phyloP scores from a whole-genome alignment of 306 rosid genomes.

The Purshia tridentata region DNA sequence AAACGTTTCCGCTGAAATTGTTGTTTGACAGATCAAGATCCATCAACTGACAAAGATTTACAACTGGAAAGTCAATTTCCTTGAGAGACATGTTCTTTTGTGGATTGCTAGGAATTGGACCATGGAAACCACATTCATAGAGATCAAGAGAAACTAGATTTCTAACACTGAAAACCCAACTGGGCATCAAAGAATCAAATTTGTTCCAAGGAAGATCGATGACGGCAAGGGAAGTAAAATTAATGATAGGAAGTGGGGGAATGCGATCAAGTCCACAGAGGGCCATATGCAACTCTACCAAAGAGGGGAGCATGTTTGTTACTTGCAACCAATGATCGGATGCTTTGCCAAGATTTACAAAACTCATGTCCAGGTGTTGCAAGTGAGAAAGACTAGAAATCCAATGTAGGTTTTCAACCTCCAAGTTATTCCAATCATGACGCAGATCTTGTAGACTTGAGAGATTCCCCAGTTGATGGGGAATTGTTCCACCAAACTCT shows the following conservation, averaged over 20 bases:
- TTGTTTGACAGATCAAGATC: not conserved
- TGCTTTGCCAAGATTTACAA: too few species aligned
- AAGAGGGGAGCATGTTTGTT: constrained; percentile 10
- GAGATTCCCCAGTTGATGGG: too few species aligned
- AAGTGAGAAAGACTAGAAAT: too few species aligned
- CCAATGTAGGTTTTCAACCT: too few species aligned
- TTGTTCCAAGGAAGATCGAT: not conserved
- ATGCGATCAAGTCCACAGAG: too few species aligned
- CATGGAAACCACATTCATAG: not conserved
- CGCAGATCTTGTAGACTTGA: too few species aligned
- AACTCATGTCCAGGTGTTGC: too few species aligned
- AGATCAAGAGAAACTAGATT: constrained; percentile 15
- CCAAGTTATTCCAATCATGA: too few species aligned
- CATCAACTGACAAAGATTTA: constrained; percentile 11
- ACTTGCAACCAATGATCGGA: too few species aligned
- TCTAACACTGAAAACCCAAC: constrained; percentile 21
- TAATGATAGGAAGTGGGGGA: not conserved
- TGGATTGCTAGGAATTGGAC: constrained; percentile 18
- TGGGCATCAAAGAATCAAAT: constrained; percentile 14
- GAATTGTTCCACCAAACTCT: too few species aligned
- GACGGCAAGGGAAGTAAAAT: constrained; percentile 20
- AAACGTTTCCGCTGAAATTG: not conserved
- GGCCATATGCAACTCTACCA: not conserved
- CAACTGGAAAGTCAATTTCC: not conserved
- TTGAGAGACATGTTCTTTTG: not conserved